Evolutionary conservation across 345 rosid species (phyloP).

Genomic region (Gossypium thurberi): DNA sequence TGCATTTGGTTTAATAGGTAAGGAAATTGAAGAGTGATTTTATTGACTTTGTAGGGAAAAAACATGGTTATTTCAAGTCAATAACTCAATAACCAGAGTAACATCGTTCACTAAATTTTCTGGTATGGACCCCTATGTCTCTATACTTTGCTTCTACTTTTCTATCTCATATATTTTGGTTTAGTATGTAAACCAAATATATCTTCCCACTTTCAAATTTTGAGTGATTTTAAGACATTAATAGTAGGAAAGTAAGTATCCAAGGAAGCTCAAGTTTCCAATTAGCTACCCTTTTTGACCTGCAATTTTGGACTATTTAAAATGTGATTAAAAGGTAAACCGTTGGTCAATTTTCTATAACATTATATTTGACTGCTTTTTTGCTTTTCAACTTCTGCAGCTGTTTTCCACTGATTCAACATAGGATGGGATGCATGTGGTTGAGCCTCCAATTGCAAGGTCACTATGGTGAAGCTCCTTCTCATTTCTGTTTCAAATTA

Average conservation of each 20-base stretch:
- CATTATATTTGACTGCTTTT: slow-evolving; percentile 1
- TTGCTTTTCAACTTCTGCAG: neutral
- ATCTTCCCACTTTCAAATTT: neutral
- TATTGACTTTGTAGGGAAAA: neutral
- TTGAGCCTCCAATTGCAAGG: too few species aligned
- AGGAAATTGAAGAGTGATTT: neutral
- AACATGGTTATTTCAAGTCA: neutral
- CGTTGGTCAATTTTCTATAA: slow-evolving; percentile 21
- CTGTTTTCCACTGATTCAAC: neutral
- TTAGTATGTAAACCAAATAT: neutral
- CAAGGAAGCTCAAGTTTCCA: neutral
- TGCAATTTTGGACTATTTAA: slow-evolving; percentile 1
- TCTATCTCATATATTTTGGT: neutral
- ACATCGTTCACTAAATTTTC: neutral
- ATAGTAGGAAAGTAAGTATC: neutral
- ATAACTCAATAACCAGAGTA: neutral
- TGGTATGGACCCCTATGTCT: neutral
- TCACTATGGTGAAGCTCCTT: too few species aligned
- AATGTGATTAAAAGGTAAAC: slow-evolving; percentile 14
- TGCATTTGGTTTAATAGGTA: neutral
- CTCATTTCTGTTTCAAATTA: too few species aligned
- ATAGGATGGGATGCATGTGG: too few species aligned
- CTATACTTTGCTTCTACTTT: neutral
- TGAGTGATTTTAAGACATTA: neutral
- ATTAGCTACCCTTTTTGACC: slow-evolving; percentile 20